Evolutionary conservation across 1,284 basidiomycete species (phyloP).

Genomic region (Marasmius tenuissimus): DNA sequence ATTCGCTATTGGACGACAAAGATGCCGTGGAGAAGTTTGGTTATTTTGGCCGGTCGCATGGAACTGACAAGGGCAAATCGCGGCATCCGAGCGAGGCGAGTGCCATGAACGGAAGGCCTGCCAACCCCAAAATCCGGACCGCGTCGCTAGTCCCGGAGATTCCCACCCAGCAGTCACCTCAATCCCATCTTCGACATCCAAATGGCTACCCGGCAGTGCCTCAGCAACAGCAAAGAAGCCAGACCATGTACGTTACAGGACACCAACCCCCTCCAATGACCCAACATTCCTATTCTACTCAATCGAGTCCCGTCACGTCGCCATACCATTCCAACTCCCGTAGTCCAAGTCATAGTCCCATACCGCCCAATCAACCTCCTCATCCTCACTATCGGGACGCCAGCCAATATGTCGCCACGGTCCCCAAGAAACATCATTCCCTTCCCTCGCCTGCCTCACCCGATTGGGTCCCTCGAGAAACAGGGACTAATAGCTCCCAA

Average conservation of each 20-base stretch:
- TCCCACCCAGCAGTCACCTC: background rate
- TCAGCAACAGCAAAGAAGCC: background rate
- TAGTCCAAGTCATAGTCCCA: background rate
- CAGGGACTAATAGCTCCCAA: background rate
- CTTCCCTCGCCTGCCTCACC: background rate
- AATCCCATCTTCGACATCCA: background rate
- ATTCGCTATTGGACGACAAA: conserved; percentile 1
- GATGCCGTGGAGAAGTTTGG: background rate
- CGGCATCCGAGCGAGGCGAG: background rate
- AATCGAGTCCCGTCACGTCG: background rate
- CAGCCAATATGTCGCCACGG: background rate
- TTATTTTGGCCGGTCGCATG: background rate
- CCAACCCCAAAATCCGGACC: background rate
- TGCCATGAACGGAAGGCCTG: background rate
- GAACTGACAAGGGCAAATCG: background rate
- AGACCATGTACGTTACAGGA: background rate
- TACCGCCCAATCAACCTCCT: background rate
- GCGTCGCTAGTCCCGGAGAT: background rate
- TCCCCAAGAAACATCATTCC: background rate
- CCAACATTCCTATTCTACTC: background rate
- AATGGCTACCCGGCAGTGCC: background rate
- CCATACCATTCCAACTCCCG: background rate
- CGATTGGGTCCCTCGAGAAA: background rate
- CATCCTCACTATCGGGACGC: background rate
- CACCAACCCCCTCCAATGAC: background rate